phyloP scores from a whole-genome alignment of 2,329 filamentous ascomycete species.

The Penicillium oxalicum region DNA sequence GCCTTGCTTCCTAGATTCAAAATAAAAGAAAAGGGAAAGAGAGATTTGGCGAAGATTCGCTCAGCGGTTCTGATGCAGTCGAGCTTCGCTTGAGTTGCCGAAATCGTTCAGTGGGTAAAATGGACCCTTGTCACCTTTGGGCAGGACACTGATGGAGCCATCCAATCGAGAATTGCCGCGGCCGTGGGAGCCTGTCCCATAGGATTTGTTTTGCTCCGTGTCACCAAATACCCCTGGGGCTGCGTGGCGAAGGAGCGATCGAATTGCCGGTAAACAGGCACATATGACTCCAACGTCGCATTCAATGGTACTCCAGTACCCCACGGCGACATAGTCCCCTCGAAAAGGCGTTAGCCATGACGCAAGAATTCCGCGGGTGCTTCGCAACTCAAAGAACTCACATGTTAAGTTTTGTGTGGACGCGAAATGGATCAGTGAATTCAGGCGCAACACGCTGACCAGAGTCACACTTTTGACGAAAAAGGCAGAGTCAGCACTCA shows the following conservation, averaged over 20 bases:
- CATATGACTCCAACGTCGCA: constrained; percentile 27
- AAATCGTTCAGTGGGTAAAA: constrained; percentile 20
- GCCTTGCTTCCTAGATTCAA: too few relatives aligned
- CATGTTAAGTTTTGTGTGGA: constrained; percentile 38
- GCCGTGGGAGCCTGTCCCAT: constrained; percentile 10
- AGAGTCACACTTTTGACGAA: constrained; percentile 36
- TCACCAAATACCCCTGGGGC: constrained; percentile 35
- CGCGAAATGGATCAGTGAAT: constrained; percentile 40
- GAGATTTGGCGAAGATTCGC: background rate
- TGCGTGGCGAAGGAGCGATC: constrained; percentile 33
- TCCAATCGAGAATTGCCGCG: constrained; percentile 13
- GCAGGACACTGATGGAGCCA: constrained; percentile 5
- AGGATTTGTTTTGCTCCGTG: constrained; percentile 16
- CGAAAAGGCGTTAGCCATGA: background rate
- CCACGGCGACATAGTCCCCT: constrained; percentile 28
- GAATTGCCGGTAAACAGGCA: constrained; percentile 30
- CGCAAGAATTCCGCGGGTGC: background rate
- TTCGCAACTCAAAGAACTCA: constrained; percentile 9
- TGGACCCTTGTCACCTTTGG: constrained; percentile 14
- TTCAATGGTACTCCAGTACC: constrained; percentile 31
- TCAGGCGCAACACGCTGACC: constrained; percentile 42
- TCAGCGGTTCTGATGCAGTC: constrained; percentile 4
- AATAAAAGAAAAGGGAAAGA: too few relatives aligned
- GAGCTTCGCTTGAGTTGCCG: constrained; percentile 15
- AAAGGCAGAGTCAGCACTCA: constrained; percentile 1